A percentile compares a stretch with the other conserved stretches of the same genome.
phyloP scores from a whole-genome alignment of 2,329 filamentous ascomycete genomes.

The Aspergillus phoenicis region DNA sequence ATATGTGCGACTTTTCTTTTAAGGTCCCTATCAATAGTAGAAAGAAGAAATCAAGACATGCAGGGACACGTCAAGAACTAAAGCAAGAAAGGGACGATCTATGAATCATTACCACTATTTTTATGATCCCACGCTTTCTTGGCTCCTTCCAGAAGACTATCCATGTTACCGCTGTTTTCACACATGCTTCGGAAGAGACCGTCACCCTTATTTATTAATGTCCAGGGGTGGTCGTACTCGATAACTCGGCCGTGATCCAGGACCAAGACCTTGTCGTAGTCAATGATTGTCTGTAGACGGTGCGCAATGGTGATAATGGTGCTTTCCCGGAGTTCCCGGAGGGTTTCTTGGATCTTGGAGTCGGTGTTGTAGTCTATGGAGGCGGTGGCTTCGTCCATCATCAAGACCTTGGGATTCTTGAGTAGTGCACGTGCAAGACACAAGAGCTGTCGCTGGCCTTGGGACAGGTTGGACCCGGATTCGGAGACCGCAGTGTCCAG shows the following conservation, averaged over 20 bases:
- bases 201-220: constrained; percentile 71
- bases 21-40: neutral
- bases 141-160: constrained; percentile 58
- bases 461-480: constrained; percentile 90
- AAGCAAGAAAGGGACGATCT: constrained; percentile 17
- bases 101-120: constrained; percentile 49
- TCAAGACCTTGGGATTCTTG: constrained; percentile 86
- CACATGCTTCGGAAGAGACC: constrained; percentile 71
- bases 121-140: constrained; percentile 52
- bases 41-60: neutral
- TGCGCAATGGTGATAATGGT: constrained; percentile 98
- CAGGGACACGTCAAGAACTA: neutral
- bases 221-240: constrained; percentile 88
- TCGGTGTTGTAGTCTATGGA: constrained; percentile 97
- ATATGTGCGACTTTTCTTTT: neutral
- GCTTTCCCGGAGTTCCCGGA: constrained; percentile 81
- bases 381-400: constrained; percentile 98
- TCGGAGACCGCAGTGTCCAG: constrained; percentile 81
- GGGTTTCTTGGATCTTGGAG: constrained; percentile 92
- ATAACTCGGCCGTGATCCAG: constrained; percentile 85
- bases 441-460: constrained; percentile 91
- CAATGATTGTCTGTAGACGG: constrained; percentile 91
- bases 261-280: constrained; percentile 96
- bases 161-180: constrained; percentile 67
- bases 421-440: constrained; percentile 92